phyloP scores from a whole-genome alignment of 768 basidiomycete genomes.

The Amanita phalloides region DNA sequence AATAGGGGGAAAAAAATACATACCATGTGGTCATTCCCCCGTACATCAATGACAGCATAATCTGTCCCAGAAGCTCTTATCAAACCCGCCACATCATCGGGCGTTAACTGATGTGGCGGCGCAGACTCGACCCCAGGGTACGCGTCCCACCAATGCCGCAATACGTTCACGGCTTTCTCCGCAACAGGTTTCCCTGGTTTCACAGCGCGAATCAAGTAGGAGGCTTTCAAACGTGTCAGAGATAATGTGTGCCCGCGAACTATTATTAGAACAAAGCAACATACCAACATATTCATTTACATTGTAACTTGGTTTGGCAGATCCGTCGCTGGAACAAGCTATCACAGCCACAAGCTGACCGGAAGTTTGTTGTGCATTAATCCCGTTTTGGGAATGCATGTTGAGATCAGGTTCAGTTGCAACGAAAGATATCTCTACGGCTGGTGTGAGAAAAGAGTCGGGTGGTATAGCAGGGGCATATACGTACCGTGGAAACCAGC shows the following conservation, averaged over 20 bases:
- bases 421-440: constrained; percentile 27
- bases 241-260: constrained; percentile 15
- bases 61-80: constrained; percentile 12
- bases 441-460: background rate
- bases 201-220: constrained; percentile 35
- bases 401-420: constrained; percentile 32
- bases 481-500: constrained; percentile 25
- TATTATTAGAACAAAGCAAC: constrained; percentile 9
- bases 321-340: background rate
- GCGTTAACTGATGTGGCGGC: constrained; percentile 18
- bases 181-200: constrained; percentile 17
- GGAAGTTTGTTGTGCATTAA: constrained; percentile 2
- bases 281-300: constrained; percentile 28
- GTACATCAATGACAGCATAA: constrained; percentile 40
- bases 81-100: constrained; percentile 25
- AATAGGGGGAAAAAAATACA: no score
- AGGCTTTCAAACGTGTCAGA: constrained; percentile 17
- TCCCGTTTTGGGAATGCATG: constrained; percentile 16
- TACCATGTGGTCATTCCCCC: constrained; percentile 13
- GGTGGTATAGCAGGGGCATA: background rate
- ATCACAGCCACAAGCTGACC: constrained; percentile 10
- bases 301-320: constrained; percentile 18
- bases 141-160: constrained; percentile 40
- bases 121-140: constrained; percentile 24
- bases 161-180: background rate